Base-by-base conservation (phyloP, 2,329 filamentous ascomycete genomes). In the Talaromyces sp. region DNA sequence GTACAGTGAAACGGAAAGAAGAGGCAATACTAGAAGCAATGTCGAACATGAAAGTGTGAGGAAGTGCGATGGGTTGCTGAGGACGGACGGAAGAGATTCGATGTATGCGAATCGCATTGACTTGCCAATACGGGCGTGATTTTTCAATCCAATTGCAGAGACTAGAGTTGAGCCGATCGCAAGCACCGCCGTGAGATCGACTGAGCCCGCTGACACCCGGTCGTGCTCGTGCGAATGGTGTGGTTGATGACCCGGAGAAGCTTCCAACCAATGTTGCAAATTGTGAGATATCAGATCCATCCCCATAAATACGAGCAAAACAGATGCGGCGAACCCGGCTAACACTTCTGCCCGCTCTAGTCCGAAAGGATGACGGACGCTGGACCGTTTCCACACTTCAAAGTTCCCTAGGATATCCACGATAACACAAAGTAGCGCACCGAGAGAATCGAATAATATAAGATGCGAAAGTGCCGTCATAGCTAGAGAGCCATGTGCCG, bases 381-480 rank as follows among this genome's bases (percentile, higher is more conserved):
- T 96, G 70, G 91, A 94, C 56, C 94, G 87, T 69, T 92, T 92
- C 95, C 95, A 99, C 47, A 98, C 93, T 75, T 99, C 95, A 72
- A 99, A 99, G 77, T 99, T 99, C 61, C 91, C 89, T 57, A 97
- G 86, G 1, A 98, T 91, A 74, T 99, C 95, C 56, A 98, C 94
- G 13, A 87, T 89, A 3, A 97, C 93, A 76, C 94, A 98, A 5
- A 98, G 87, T 57, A 93, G 89, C 4, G 95, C 95, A 39, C 93
- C 95, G 1, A 96, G 87, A 9, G 95, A 94, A 75, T 99, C 95
- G 76, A 97, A 99, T 77, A 98, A 91, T 66, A 98, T 90, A 56
- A 99, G 83, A 73, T 97, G 93, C 10, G 93, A 97, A 19, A 99
- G 83, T 0, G 94, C 94, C 7, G 93, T 97, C 80, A 97, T 90